Conservation (phyloP, 1,284 basidiomycete species). For the Schizopora paradoxa region DNA sequence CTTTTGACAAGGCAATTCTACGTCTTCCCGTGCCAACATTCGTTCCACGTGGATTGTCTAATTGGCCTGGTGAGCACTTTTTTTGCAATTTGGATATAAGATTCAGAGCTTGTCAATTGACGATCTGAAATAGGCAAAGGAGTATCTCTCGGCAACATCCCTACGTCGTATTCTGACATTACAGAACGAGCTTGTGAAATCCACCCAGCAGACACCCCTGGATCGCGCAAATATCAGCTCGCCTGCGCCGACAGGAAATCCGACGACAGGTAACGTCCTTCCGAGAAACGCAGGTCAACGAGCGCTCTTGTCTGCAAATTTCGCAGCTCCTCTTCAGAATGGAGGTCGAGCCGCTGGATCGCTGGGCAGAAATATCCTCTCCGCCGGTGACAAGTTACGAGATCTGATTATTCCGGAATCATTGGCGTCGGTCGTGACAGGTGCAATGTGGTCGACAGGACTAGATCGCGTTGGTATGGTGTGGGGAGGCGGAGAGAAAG, state of each 20-base stretch:
- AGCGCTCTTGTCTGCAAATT: conserved; percentile 68
- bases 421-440: conserved; percentile 66
- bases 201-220: conserved; percentile 32
- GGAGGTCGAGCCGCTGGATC: conserved; percentile 45
- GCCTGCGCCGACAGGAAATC: conserved; percentile 25
- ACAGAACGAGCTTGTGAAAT: conserved; percentile 76
- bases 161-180: conserved; percentile 80
- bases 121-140: conserved; percentile 62
- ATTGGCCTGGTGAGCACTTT: conserved; percentile 72
- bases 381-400: conserved; percentile 82
- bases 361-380: conserved; percentile 76
- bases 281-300: conserved; percentile 40
- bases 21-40: conserved; percentile 96
- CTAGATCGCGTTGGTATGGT: conserved; percentile 32
- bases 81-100: conserved; percentile 1
- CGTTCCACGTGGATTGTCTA: conserved; percentile 93
- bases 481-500: conserved; percentile 34
- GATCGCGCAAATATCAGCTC: conserved; percentile 33
- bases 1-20: conserved; percentile 92
- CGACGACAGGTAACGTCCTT: too few relatives aligned
- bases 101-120: background rate
- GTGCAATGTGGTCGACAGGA: conserved; percentile 57
- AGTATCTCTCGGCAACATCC: conserved; percentile 76
- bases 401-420: conserved; percentile 92
- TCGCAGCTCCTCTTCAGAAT: conserved; percentile 53